Conservation (phyloP, 139 green algal genomes). For the Chlamydomonas sp. region DNA sequence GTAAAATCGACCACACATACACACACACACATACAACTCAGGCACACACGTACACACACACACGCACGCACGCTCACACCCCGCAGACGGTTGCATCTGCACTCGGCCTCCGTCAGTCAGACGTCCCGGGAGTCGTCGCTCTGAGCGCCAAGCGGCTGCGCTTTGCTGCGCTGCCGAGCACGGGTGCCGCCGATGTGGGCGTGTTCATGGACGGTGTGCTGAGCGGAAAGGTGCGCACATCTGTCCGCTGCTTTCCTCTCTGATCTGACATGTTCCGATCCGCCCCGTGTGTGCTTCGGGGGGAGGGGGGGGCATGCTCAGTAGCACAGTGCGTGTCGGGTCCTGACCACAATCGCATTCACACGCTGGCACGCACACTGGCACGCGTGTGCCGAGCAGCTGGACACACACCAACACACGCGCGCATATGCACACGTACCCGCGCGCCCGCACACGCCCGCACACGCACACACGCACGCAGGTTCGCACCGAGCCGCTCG, state of each 20-base stretch:
- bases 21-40: too few species aligned
- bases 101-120: constrained; percentile 16
- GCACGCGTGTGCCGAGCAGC: too few species aligned
- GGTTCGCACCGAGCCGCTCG: not conserved
- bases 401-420: not conserved
- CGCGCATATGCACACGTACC: not conserved
- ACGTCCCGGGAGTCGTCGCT: constrained; percentile 33
- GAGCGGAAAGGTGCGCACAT: constrained; percentile 23
- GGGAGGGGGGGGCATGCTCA: not conserved
- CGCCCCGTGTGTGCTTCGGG: not conserved
- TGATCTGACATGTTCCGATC: not conserved
- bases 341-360: not conserved
- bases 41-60: too few species aligned
- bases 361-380: not conserved
- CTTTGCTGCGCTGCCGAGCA: constrained; percentile 19
- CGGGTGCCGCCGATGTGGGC: not conserved
- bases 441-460: not conserved
- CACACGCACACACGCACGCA: not conserved
- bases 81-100: too few species aligned
- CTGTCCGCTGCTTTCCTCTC: not conserved
- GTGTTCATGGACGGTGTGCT: constrained; percentile 33
- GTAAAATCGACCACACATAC: too few species aligned
- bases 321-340: too few species aligned
- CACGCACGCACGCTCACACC: too few species aligned
- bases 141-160: constrained; percentile 28